Evolutionary conservation across 2,329 filamentous ascomycete genomes (phyloP).

Genomic region (Huntiella decipiens): DNA sequence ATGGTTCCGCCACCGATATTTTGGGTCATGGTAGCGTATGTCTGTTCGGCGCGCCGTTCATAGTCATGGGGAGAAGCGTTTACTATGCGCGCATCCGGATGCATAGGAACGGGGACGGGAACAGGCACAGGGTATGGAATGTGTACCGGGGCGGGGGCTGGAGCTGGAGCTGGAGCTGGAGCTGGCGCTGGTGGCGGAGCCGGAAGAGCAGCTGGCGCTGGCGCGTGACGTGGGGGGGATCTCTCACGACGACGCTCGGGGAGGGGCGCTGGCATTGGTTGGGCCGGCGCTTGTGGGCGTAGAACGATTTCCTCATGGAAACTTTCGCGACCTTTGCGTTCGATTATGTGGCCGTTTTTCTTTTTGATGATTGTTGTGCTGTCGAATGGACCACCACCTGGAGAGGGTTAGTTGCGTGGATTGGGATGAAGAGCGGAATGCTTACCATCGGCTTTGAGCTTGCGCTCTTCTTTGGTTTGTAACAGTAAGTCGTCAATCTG

Average conservation of each 20-base stretch:
- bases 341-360: constrained; percentile 9
- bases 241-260: background rate
- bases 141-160: background rate
- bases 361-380: constrained; percentile 3
- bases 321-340: constrained; percentile 7
- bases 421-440: background rate
- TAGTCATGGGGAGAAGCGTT: constrained; percentile 5
- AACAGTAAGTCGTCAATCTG: constrained; percentile 83
- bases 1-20: background rate
- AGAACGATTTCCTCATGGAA: constrained; percentile 11
- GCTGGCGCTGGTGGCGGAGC: background rate
- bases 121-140: constrained; percentile 8
- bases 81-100: constrained; percentile 7
- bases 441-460: constrained; percentile 21
- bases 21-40: constrained; percentile 3
- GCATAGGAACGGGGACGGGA: constrained; percentile 6
- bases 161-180: background rate
- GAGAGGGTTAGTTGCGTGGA: background rate
- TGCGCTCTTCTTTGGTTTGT: constrained; percentile 59
- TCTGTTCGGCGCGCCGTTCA: background rate
- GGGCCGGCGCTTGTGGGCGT: background rate
- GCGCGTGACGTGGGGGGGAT: background rate
- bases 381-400: background rate
- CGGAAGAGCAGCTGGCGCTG: background rate
- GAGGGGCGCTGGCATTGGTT: constrained; percentile 2